phyloP scores from a whole-genome alignment of 2,329 filamentous ascomycete species.

The Thelonectria discophora region DNA sequence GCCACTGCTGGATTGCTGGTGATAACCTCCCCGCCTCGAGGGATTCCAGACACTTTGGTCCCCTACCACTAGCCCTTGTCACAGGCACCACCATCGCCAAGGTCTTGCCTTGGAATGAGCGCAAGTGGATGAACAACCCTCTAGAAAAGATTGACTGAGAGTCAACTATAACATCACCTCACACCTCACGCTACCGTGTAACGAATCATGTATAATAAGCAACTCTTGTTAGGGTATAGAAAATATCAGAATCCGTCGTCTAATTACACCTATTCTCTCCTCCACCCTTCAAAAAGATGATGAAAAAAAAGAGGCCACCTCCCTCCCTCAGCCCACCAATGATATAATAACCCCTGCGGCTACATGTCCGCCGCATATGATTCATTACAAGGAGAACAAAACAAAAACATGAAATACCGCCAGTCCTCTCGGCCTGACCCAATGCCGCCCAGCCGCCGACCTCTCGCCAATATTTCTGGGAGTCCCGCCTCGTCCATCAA shows the following conservation, averaged over 20 bases:
- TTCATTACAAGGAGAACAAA: conserved; percentile 45
- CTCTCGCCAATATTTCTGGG: conserved; percentile 16
- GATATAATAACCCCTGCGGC: conserved; percentile 31
- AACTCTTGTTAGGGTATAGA: conserved; percentile 43
- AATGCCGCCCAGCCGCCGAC: conserved; percentile 21
- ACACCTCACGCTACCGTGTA: too few species aligned
- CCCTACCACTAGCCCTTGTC: conserved; percentile 84
- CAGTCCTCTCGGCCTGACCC: conserved; percentile 17
- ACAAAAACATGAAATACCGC: conserved; percentile 35
- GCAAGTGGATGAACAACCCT: conserved; percentile 59
- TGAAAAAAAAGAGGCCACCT: conserved; percentile 22
- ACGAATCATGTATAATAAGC: conserved; percentile 33
- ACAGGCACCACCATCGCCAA: conserved; percentile 81
- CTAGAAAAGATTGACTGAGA: conserved; percentile 46
- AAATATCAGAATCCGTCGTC: conserved; percentile 42
- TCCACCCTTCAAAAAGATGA: conserved; percentile 10
- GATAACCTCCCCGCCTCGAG: conserved; percentile 87
- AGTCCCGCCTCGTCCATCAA: conserved; percentile 26
- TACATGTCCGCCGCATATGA: conserved; percentile 46
- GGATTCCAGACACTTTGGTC: conserved; percentile 88
- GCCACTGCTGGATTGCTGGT: conserved; percentile 90
- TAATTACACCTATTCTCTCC: conserved; percentile 47
- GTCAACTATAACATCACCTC: not conserved
- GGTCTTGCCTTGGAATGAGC: conserved; percentile 61
- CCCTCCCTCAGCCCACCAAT: conserved; percentile 20